Evolutionary conservation across 2,329 filamentous ascomycete genomes (phyloP).

Genomic region (Pseudogymnoascus sp.): DNA sequence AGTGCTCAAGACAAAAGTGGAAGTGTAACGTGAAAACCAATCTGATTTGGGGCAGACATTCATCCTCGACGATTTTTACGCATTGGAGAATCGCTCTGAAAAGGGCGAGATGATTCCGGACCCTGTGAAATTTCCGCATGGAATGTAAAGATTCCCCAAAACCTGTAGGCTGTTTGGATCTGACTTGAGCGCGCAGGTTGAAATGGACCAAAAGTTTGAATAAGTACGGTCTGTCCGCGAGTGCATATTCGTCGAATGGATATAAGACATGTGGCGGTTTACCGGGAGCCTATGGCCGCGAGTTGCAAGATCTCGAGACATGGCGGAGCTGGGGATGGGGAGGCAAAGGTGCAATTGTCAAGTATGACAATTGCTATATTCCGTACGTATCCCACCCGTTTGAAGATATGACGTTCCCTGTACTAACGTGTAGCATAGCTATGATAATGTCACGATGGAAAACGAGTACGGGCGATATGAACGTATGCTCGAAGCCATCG

Average conservation of each 20-base stretch:
- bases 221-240: background rate
- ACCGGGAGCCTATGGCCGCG: slow-evolving; percentile 20
- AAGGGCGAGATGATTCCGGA: background rate
- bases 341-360: slow-evolving; percentile 17
- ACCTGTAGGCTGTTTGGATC: background rate
- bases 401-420: background rate
- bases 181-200: background rate
- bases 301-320: slow-evolving; percentile 20
- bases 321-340: slow-evolving; percentile 20
- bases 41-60: background rate
- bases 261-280: slow-evolving; percentile 21
- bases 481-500: slow-evolving; percentile 22
- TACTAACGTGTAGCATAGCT: background rate
- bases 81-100: background rate
- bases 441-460: slow-evolving; percentile 24
- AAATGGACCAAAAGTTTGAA: background rate
- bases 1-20: too few species aligned
- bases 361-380: slow-evolving; percentile 25
- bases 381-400: slow-evolving; percentile 12
- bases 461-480: slow-evolving; percentile 25
- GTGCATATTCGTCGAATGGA: background rate
- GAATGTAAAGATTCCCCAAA: background rate
- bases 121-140: background rate
- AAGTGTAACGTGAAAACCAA: background rate
- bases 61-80: background rate